Conservation (phyloP, 2,329 filamentous ascomycete genomes). For the Colletotrichum graminicola region DNA sequence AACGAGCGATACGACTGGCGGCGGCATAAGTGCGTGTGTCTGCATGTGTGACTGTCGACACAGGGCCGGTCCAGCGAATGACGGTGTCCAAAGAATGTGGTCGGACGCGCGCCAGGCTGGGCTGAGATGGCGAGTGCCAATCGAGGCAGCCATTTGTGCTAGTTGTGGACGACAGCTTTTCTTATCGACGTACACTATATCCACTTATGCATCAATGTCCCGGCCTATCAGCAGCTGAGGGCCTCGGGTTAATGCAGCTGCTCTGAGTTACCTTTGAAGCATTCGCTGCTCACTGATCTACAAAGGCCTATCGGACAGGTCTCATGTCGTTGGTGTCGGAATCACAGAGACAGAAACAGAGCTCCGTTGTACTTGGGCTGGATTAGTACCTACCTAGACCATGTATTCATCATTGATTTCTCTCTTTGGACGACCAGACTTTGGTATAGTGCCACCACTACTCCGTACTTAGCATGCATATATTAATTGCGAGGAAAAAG, state of each 20-base stretch:
- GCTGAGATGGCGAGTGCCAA: conserved; percentile 37
- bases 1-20: conserved; percentile 42
- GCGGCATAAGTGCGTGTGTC: conserved; percentile 34
- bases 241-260: conserved; percentile 42
- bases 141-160: conserved; percentile 40
- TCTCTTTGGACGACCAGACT: neutral
- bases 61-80: conserved; percentile 39
- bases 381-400: conserved; percentile 59
- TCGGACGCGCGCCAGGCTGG: conserved; percentile 37
- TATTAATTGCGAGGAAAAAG: conserved; percentile 12
- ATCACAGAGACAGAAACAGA: neutral
- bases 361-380: neutral
- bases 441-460: conserved; percentile 14
- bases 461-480: conserved; percentile 7
- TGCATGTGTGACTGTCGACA: conserved; percentile 40
- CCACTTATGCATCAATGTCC: conserved; percentile 23
- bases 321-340: conserved; percentile 32
- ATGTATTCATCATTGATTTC: neutral
- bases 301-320: conserved; percentile 18
- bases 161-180: conserved; percentile 40
- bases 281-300: conserved; percentile 15
- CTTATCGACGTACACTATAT: conserved; percentile 32
- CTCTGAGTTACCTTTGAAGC: conserved; percentile 37
- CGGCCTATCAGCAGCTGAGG: conserved; percentile 40
- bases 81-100: conserved; percentile 23